A percentile compares a stretch with the other conserved stretches of the same genome.
phyloP scores from a whole-genome alignment of 306 rosid species.

The Sesbania bispinosa region DNA sequence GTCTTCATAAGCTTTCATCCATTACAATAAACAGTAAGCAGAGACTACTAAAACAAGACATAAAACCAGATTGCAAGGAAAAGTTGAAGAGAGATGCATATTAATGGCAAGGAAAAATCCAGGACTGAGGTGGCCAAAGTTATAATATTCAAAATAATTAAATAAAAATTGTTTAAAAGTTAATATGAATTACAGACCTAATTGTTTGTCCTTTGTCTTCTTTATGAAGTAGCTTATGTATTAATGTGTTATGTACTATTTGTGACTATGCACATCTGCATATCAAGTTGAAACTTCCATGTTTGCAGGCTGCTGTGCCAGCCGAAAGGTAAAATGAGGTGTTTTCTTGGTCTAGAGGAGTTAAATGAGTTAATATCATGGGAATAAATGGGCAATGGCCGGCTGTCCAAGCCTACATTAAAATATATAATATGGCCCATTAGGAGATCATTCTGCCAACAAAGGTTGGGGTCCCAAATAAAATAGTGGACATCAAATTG shows the following conservation, averaged over 20 bases:
- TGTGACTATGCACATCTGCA: not conserved
- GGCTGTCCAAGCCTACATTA: not conserved
- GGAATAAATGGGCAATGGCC: not conserved
- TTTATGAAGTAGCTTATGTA: not conserved
- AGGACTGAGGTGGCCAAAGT: not conserved
- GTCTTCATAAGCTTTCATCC: conserved; percentile 21
- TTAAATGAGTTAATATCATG: not conserved
- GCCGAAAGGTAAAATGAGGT: conserved; percentile 6
- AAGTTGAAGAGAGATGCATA: not conserved
- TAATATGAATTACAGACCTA: not conserved
- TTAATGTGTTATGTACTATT: not conserved
- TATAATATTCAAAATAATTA: conserved; percentile 4
- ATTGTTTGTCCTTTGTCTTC: conserved; percentile 3
- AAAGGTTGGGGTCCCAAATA: not conserved
- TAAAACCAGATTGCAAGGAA: not conserved
- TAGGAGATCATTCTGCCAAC: too few relatives aligned
- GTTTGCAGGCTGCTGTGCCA: conserved; percentile 4
- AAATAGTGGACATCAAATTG: not conserved
- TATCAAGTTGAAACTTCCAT: conserved; percentile 13
- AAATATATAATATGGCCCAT: too few relatives aligned
- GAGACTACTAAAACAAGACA: conserved; percentile 16
- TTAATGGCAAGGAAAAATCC: not conserved
- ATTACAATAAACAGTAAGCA: not conserved
- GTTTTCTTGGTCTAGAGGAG: not conserved
- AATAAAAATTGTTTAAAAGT: not conserved